A percentile compares a stretch with the other conserved stretches of the same genome.
phyloP scores from a whole-genome alignment of 257 asterid species.

The Parsonsia alboflavescens region DNA sequence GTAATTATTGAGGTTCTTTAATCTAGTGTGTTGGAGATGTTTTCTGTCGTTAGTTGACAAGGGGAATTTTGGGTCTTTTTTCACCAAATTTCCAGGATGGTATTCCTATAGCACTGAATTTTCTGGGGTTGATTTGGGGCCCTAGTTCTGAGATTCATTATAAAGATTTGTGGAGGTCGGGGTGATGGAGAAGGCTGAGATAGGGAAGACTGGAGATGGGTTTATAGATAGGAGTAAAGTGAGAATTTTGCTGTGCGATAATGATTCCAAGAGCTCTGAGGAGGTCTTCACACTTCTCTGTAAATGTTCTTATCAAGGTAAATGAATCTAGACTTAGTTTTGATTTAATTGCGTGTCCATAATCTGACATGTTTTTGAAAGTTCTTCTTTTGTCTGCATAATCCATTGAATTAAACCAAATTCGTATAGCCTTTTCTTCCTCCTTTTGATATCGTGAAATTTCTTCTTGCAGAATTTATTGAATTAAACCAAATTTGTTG shows the following conservation, averaged over 20 bases:
- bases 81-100: constrained; percentile 13
- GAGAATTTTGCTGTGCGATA: constrained; percentile 84
- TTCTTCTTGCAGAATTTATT: background rate
- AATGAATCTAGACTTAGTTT: background rate
- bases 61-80: background rate
- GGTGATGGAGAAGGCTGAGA: constrained; percentile 49
- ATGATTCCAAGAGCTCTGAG: constrained; percentile 65
- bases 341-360: constrained; percentile 6
- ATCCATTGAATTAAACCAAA: background rate
- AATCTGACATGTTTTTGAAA: background rate
- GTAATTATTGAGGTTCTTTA: background rate
- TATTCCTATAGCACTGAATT: constrained; percentile 17
- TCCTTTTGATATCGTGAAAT: background rate
- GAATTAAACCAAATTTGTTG: background rate
- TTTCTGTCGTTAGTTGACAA: constrained; percentile 1
- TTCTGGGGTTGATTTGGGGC: constrained; percentile 19
- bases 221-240: constrained; percentile 88
- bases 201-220: constrained; percentile 66
- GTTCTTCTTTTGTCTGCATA: constrained; percentile 1
- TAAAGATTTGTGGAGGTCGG: background rate
- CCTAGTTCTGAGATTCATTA: background rate
- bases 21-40: constrained; percentile 3
- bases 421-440: background rate
- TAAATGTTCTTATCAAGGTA: constrained; percentile 91
- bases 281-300: constrained; percentile 71